Evolutionary conservation across 352 stramenopile genomes (phyloP), one percentile per base, ranked within the genome.

Genomic region (Pythium monospermum): DNA sequence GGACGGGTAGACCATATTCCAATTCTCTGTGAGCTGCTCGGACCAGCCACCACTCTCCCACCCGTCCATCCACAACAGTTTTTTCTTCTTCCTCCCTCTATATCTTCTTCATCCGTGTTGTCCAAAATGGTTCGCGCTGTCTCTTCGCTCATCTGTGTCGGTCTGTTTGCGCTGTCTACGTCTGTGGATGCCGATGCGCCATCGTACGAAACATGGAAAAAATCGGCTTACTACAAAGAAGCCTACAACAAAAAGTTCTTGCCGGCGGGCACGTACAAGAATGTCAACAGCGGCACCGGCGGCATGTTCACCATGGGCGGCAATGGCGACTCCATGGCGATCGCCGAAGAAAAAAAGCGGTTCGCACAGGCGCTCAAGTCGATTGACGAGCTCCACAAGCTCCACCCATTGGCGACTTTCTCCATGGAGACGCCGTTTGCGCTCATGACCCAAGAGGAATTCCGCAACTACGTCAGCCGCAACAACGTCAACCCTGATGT

Each of bases 361-460:
- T 85, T 76, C 48, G 59, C 71, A 6, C 53, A 69, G 27, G 70
- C 73, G 6, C 51, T 85, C 15, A 41, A 57, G 36, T 23, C 40
- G 25, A 70, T 87, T 37, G 52, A 57, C 1, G 49, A 68, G 50
- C 68, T 83, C 12, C 59, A 82, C 57, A 57, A 71, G 48, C 49
- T 66, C 27, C 70, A 87, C 22, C 76, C 73, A 11, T 43, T 73
- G 31, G 75, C 75, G 18, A 69, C 49, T 31, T 89, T 87, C 57
- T 81, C 71, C 13, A 57, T 80, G 28, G 65, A 84, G 45, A 71
- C 76, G 25, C 72, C 72, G 25, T 87, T 87, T 35, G 70, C 66
- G 42, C 61, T 87, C 30, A 46, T 89, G 63, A 85, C 71, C 1
- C 39, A 69, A 28, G 63, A 69, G 4, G 77, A 89, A 45, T 89